Base-by-base conservation (phyloP, 106 monocot genomes). In the Cymbidium sinense region DNA sequence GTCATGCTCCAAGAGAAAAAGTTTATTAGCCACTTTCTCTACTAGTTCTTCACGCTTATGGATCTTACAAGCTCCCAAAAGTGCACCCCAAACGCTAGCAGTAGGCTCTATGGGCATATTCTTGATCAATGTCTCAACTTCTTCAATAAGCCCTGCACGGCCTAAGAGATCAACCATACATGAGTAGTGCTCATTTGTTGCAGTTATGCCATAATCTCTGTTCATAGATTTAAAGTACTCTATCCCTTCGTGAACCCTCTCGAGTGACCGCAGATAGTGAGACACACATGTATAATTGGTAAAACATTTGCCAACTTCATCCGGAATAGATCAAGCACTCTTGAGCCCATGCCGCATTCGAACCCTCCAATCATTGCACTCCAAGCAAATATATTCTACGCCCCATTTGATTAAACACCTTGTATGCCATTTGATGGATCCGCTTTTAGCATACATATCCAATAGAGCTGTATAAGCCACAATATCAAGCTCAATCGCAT, bases 91-190 rank as follows among this genome's bases (percentile, higher is more conserved):
- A 17, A 78, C 78, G 55, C 69, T 78, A 25, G 80, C 50, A 70
- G 69, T n/a, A 15, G 83, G 79, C 64, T 81, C 44, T 21, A 27
- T 2, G 0, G 78, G 70, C 81, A 87, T 84, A 61, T 75, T 18
- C 70, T 79, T 67, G 29, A 87, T 76, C 34, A 87, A 47, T 9
- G 69, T 33, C 34, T 71, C 70, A 20, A 84, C 87, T 76, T 87
- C 87, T 9, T 71, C 75, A 11, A 81, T 78, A 64, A 81, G 13
- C 62, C 84, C 81, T n/a, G n/a, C 83, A 25, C 87, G 87, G 20
- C 81, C 87, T 29, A n/a, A 87, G 27, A 87, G 81, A 76, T 87
- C 87, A 21, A 84, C 87, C 83, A 87, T 84, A 31, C 81, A 87
- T 17, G 81, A 70, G n/a, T 81, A 84, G 50, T 84, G 83, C 75